Conservation (phyloP, 1,284 basidiomycete genomes). For the Ganoderma leucocontextum region DNA sequence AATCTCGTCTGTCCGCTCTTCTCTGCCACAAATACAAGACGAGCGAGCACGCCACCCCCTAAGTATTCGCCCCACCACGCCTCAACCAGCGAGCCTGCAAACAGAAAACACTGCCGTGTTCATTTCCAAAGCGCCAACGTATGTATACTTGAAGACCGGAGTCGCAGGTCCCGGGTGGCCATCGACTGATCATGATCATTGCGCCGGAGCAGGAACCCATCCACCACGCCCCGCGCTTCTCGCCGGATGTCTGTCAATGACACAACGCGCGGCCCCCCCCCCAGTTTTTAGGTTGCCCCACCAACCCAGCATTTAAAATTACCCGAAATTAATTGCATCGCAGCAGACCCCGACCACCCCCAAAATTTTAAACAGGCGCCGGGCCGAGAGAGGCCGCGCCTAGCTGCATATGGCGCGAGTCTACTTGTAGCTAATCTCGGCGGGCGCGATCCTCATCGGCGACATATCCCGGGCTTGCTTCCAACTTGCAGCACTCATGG, state of each 20-base stretch:
- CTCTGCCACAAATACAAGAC: not conserved
- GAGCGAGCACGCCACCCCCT: not conserved
- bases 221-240: constrained; percentile 34
- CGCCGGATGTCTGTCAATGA: constrained; percentile 23
- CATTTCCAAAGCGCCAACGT: not conserved
- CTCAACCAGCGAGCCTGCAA: not conserved
- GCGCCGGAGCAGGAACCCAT: constrained; percentile 18
- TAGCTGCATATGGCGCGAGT: constrained; percentile 11
- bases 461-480: constrained; percentile 21
- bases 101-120: not conserved
- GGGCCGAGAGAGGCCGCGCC: not conserved
- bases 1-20: not conserved
- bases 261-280: constrained; percentile 24
- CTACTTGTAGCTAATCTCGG: constrained; percentile 34
- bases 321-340: constrained; percentile 3
- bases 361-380: constrained; percentile 17
- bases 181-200: constrained; percentile 12
- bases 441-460: constrained; percentile 30
- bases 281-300: constrained; percentile 15
- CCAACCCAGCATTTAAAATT: not conserved
- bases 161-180: constrained; percentile 6
- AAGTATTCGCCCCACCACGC: not conserved
- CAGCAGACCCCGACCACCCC: constrained; percentile 21
- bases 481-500: not conserved
- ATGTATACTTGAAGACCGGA: constrained; percentile 16